These are phyloP conservation scores for Trypethelium eluteriae DNA, from an alignment of 495 filamentous ascomycete genomes.

Conservation along the genomic window DNA sequence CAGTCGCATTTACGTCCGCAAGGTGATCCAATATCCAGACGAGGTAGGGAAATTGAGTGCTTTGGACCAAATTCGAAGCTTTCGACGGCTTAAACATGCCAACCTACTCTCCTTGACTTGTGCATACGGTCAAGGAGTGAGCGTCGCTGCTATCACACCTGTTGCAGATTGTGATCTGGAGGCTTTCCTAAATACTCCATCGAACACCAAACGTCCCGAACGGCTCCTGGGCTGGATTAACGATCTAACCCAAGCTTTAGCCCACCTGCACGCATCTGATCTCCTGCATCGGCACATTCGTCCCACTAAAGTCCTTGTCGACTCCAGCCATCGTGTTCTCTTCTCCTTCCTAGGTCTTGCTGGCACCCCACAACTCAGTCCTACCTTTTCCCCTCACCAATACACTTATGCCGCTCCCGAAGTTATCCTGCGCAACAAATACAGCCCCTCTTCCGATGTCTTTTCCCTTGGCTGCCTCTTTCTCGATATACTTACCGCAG, in stretches of 20 bases:
- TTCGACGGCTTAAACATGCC: slow-evolving; percentile 25
- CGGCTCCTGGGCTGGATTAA: slow-evolving; percentile 29
- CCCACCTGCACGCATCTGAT: slow-evolving; percentile 25
- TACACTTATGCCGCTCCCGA: slow-evolving; percentile 32
- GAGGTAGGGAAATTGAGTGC: slow-evolving; percentile 22
- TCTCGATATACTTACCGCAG: slow-evolving; percentile 58
- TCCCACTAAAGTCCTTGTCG: slow-evolving; percentile 29
- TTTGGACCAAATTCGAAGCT: slow-evolving; percentile 25
- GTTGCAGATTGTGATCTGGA: slow-evolving; percentile 25
- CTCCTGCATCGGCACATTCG: slow-evolving; percentile 25
- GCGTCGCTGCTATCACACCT: slow-evolving; percentile 23
- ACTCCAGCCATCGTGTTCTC: slow-evolving; percentile 20
- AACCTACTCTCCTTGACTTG: slow-evolving; percentile 24
- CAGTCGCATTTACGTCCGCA: slow-evolving; percentile 25
- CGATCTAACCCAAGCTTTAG: slow-evolving; percentile 28
- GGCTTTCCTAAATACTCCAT: slow-evolving; percentile 22
- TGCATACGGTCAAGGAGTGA: slow-evolving; percentile 26
- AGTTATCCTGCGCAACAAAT: slow-evolving; percentile 19
- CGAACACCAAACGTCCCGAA: slow-evolving; percentile 21
- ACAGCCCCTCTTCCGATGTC: slow-evolving; percentile 46
- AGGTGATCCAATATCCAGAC: slow-evolving; percentile 21
- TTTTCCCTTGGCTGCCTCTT: slow-evolving; percentile 70
- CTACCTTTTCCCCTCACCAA: slow-evolving; percentile 17
- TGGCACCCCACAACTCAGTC: neutral
- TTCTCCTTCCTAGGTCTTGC: slow-evolving; percentile 27